phyloP scores from a whole-genome alignment of 192 early-diverging fungal genomes.

The Mortierella antarctica region DNA sequence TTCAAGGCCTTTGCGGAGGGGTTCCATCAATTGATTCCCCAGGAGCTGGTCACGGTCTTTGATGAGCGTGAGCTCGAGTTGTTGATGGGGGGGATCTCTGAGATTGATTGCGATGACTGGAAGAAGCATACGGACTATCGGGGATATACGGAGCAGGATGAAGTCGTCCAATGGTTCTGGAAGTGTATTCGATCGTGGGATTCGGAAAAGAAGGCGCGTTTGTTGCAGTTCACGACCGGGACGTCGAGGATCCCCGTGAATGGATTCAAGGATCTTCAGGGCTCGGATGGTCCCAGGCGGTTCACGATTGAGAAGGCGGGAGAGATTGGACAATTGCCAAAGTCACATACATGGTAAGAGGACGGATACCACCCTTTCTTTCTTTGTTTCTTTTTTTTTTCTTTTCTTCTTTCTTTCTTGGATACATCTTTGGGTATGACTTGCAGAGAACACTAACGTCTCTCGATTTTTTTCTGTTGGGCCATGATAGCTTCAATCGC shows the following conservation, averaged over 20 bases:
- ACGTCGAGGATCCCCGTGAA: slow-evolving; percentile 98
- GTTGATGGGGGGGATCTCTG: slow-evolving; percentile 95
- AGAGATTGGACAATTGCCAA: slow-evolving; percentile 86
- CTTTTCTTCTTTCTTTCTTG: slow-evolving; percentile 1
- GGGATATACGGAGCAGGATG: slow-evolving; percentile 97
- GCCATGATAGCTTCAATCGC: slow-evolving; percentile 84
- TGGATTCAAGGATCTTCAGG: slow-evolving; percentile 98
- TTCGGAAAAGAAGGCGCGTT: slow-evolving; percentile 91
- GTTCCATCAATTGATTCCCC: slow-evolving; percentile 96
- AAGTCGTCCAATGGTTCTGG: slow-evolving; percentile 98
- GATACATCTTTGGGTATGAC: background rate
- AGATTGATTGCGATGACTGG: slow-evolving; percentile 99
- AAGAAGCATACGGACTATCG: slow-evolving; percentile 98
- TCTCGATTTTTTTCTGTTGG: background rate
- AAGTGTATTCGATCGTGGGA: slow-evolving; percentile 90
- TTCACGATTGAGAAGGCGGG: slow-evolving; percentile 98
- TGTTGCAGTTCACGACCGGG: slow-evolving; percentile 98
- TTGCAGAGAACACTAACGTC: background rate
- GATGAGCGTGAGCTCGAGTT: slow-evolving; percentile 98
- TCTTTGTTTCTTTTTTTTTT: background rate
- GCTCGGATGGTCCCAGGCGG: slow-evolving; percentile 92
- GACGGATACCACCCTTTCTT: background rate
- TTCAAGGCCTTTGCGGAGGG: slow-evolving; percentile 95
- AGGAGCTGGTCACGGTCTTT: slow-evolving; percentile 95
- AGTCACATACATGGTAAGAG: slow-evolving; percentile 91